These are phyloP conservation scores for Wickerhamomyces chaumierensis DNA, from an alignment of 805 yeast species.

Conservation along the genomic window DNA sequence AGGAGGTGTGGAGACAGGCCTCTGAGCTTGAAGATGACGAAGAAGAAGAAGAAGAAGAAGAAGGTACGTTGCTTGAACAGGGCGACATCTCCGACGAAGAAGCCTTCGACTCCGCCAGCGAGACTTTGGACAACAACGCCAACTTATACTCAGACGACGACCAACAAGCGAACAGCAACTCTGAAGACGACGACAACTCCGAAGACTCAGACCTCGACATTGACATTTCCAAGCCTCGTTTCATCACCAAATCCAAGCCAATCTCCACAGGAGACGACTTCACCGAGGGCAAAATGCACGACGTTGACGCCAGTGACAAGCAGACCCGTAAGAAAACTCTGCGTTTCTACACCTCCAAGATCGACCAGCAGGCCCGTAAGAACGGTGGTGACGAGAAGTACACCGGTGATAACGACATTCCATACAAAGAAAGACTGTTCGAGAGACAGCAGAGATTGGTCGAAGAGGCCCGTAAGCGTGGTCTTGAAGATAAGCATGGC, in stretches of 20 bases:
- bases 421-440: constrained; percentile 80
- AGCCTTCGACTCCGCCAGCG: constrained; percentile 10
- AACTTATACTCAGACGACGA: constrained; percentile 6
- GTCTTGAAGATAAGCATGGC: constrained; percentile 44
- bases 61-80: constrained; percentile 3
- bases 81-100: constrained; percentile 10
- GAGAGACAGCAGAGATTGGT: constrained; percentile 82
- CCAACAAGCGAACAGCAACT: background rate
- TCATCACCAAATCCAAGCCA: constrained; percentile 27
- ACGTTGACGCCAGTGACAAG: constrained; percentile 81
- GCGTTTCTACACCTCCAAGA: constrained; percentile 93
- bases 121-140: constrained; percentile 9
- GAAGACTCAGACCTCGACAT: constrained; percentile 28
- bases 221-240: constrained; percentile 42
- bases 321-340: constrained; percentile 66
- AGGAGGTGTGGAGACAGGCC: constrained; percentile 89
- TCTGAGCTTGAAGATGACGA: constrained; percentile 29
- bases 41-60: constrained; percentile 12
- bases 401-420: constrained; percentile 83
- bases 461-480: constrained; percentile 85
- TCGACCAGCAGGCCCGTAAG: constrained; percentile 71
- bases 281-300: constrained; percentile 65
- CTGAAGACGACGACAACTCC: constrained; percentile 1
- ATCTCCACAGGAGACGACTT: constrained; percentile 35
- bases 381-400: constrained; percentile 34